A percentile compares a stretch with the other conserved stretches of the same genome.
Evolutionary conservation across 306 rosid species (phyloP).

Genomic region (Fragaria ananassa): DNA sequence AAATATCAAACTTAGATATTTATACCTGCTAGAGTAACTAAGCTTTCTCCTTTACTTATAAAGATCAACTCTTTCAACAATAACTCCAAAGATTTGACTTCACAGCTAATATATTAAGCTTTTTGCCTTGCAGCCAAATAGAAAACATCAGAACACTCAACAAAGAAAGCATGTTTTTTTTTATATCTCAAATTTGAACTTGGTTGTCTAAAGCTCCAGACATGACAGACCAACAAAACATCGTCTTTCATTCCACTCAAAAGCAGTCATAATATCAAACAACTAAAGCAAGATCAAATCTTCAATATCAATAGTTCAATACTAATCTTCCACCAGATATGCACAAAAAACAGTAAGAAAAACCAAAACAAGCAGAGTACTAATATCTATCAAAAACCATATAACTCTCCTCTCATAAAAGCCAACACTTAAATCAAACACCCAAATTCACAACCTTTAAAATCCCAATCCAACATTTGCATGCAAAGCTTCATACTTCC

Average conservation of each 20-base stretch:
- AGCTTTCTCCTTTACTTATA: background rate
- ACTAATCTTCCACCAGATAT: background rate
- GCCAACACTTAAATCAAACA: slow-evolving; percentile 1
- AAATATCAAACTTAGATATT: background rate
- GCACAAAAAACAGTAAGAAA: background rate
- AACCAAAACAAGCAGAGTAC: background rate
- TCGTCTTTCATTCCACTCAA: background rate
- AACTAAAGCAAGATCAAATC: background rate
- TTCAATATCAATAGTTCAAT: background rate
- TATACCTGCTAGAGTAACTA: background rate
- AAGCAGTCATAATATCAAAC: background rate
- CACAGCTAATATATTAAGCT: background rate
- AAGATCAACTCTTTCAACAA: background rate
- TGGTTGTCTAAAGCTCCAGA: background rate
- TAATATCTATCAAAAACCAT: slow-evolving; percentile 7
- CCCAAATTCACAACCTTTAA: background rate
- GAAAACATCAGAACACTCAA: background rate
- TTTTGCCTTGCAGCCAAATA: background rate
- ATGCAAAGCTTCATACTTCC: slow-evolving; percentile 19
- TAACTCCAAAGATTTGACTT: background rate
- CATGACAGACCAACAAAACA: background rate
- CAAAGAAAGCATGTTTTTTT: background rate
- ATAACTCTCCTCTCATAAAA: background rate
- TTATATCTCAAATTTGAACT: background rate
- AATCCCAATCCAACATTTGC: slow-evolving; percentile 13